Evolutionary conservation across 75 land plant species (phyloP), one percentile per base, ranked within the genome.

Genomic region (Cupressus sempervirens): DNA sequence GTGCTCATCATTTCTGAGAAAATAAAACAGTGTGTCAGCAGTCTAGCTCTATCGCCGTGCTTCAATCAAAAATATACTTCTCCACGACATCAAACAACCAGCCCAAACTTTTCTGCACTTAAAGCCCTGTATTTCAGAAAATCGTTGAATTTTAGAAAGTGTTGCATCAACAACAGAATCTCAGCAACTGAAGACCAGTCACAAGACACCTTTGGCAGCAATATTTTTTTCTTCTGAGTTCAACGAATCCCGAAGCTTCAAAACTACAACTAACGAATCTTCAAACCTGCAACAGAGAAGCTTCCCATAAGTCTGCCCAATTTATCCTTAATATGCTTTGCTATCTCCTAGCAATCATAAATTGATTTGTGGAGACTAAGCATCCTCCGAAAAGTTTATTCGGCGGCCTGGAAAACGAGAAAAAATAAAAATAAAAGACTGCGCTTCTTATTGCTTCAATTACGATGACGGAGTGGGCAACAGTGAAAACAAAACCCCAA

Each of bases 91-190:
- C 50, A 26, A 79, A 45, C 9, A 45, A 14, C 81, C 45, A 45
- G 81, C 32, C 46, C 48, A 79, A 50, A 45, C 46, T 79, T 79
- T 23, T 79, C 50, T 79, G 81, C 50, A n/a, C 81, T n/a, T n/a
- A n/a, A n/a, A n/a, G n/a, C n/a, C n/a, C n/a, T n/a, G n/a, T n/a
- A n/a, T n/a, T n/a, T n/a, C n/a, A n/a, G n/a, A n/a, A n/a, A n/a
- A n/a, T n/a, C n/a, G n/a, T 79, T 79, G 3, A 18, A 76, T 40
- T 76, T 76, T 40, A 20, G 26, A 40, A 38, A 34, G 23, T 7
- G 43, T 43, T 38, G 43, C 79, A 20, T 76, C 79, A 14, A 34
- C 8, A 36, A 38, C 26, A 7, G 26, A 4, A 79, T 3, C 45
- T 43, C 81, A 23, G 45, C 23, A 38, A 79, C n/a, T 79, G 10